These are phyloP conservation scores for Ceratocystiopsis brevicomis DNA, from an alignment of 2,329 filamentous ascomycete genomes.

Conservation along the genomic window DNA sequence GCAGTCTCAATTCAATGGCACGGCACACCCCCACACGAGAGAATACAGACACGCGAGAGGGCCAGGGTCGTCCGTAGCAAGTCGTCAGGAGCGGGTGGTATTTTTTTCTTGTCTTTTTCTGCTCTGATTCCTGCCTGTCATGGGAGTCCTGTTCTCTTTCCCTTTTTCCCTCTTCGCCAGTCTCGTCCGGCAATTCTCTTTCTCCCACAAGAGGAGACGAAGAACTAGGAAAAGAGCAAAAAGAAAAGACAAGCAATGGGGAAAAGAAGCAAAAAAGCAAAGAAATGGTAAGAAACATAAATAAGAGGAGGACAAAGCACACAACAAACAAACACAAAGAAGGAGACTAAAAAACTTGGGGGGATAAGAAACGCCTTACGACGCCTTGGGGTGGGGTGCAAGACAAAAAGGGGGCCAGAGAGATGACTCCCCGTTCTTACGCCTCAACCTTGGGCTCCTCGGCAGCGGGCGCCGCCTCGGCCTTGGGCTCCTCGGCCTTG, in stretches of 20 bases:
- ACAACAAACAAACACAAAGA: neutral
- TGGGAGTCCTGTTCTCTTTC: neutral
- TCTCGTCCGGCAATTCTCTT: neutral
- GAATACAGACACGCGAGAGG: too few relatives aligned
- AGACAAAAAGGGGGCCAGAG: neutral
- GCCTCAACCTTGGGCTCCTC: slow-evolving; percentile 3
- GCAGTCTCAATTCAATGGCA: too few relatives aligned
- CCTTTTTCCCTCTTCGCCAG: neutral
- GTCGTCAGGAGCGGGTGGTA: too few relatives aligned
- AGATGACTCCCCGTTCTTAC: slow-evolving; percentile 1
- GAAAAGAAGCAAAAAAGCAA: neutral
- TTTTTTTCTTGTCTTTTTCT: neutral
- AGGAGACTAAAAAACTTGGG: neutral
- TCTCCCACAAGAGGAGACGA: neutral
- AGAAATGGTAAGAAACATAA: neutral
- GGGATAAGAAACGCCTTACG: neutral
- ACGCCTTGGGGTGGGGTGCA: too few relatives aligned
- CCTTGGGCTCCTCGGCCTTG: slow-evolving; percentile 3
- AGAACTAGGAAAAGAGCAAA: neutral
- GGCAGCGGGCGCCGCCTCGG: neutral
- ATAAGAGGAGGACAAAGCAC: neutral
- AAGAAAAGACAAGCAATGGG: neutral
- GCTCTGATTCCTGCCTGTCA: neutral
- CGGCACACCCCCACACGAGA: neutral
- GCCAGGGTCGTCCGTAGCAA: too few relatives aligned